Base-by-base conservation (phyloP, 129 eudicot genomes). In the Chrysanthemum seticuspe region DNA sequence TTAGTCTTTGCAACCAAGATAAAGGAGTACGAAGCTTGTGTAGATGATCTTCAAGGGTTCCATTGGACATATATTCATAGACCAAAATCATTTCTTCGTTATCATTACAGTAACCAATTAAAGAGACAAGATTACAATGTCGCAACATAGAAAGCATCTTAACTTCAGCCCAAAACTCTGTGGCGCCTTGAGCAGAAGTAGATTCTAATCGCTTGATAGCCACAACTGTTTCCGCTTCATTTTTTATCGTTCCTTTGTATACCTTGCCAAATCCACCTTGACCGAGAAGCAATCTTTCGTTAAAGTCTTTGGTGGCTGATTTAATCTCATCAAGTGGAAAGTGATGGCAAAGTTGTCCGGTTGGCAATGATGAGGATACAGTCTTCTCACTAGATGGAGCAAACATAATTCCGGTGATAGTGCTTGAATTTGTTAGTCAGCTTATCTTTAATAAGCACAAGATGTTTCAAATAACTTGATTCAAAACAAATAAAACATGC, bases 121-220 rank as follows among this genome's bases (percentile, higher is more conserved):
- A 58, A 49, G 80, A 77, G 12, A 77, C 81, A 13, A 77, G 31
- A 15, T 77, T 29, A 49, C 70, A 69, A 10, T 77, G 81, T 0
- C 76, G 55, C 34, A 77, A 36, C 76, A 2, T 77, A 2, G 81
- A 69, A 8, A 77, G 71, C 81, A 77, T 77, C 10, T 77, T 65
- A 36, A 77, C 48, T 77, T 77, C 81, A 0, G 76, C 76, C 81
- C 76, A 69, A 4, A 77, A 77, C 76, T 77, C 82, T 0, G 67
- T 0, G 10, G 67, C 65, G 2, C 65, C 44, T 60, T 60, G 65
- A 60, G 6, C 5, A 19, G 65, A 60, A 21, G 1, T 25, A 0
- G 44, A 25, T 10, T 60, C 45, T 44, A 11, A 25, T 8, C 65
- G 65, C 8, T 60, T 60, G n/a, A 60, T 25, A 19, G 65, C 65